Conservation (phyloP, 1,139 yeast species). For the Hemisphaericaspora lyxosophila region DNA sequence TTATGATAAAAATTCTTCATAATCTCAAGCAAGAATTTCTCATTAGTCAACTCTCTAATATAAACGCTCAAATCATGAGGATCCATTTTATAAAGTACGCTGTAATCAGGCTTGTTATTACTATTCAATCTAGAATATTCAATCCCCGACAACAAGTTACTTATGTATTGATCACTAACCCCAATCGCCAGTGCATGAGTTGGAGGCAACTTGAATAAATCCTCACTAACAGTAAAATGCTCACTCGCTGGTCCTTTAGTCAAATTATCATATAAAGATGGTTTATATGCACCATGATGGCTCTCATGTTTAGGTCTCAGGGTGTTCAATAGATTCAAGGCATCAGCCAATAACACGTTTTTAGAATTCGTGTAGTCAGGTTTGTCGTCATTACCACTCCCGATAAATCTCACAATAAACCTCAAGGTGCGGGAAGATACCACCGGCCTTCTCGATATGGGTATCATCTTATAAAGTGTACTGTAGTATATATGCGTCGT, state of each 20-base stretch:
- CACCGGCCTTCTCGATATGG: neutral
- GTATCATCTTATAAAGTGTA: neutral
- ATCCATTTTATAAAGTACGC: constrained; percentile 17
- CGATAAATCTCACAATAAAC: neutral
- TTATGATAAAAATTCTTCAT: constrained; percentile 28
- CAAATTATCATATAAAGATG: constrained; percentile 36
- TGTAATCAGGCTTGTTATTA: constrained; percentile 10
- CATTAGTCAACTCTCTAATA: constrained; percentile 23
- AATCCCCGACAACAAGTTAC: constrained; percentile 22
- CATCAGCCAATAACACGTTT: constrained; percentile 38
- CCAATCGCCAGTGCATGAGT: neutral
- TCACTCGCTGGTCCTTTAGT: constrained; percentile 35
- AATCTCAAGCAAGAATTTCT: constrained; percentile 29
- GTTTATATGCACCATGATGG: constrained; percentile 35
- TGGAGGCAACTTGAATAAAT: constrained; percentile 6
- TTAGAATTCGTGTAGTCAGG: neutral
- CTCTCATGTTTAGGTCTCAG: constrained; percentile 6
- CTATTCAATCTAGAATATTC: constrained; percentile 17
- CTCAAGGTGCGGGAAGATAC: neutral
- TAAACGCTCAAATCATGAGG: constrained; percentile 21
- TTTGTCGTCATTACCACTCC: neutral
- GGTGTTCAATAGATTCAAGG: constrained; percentile 33
- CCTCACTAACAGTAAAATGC: constrained; percentile 17
- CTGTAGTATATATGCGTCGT: no score
- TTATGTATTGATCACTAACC: constrained; percentile 18